Conservation (phyloP, 2,329 filamentous ascomycete species). For the Fusarium sp. region DNA sequence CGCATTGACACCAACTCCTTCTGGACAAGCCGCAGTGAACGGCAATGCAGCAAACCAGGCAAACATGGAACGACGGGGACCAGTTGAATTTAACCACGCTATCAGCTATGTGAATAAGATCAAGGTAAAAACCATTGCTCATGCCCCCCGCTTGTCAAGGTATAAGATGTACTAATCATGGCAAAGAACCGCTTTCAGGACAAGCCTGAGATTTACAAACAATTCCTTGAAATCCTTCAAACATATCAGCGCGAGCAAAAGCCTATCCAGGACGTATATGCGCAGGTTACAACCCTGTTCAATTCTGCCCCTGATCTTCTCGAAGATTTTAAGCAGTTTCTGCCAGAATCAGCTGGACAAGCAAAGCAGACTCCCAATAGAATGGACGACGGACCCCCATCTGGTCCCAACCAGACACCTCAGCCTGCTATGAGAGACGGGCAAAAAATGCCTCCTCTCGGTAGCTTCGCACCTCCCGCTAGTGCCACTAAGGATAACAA, state of each 20-base stretch:
- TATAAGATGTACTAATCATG: slow-evolving; percentile 38
- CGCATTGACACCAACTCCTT: slow-evolving; percentile 71
- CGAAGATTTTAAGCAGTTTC: slow-evolving; percentile 98
- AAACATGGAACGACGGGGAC: slow-evolving; percentile 85
- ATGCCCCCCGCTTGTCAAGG: background rate
- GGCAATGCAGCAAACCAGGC: slow-evolving; percentile 70
- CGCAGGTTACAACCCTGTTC: slow-evolving; percentile 94
- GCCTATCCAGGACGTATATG: slow-evolving; percentile 97
- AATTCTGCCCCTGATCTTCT: slow-evolving; percentile 92
- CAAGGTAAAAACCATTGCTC: slow-evolving; percentile 73
- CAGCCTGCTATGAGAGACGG: slow-evolving; percentile 67
- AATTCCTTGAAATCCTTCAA: slow-evolving; percentile 97
- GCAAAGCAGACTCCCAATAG: slow-evolving; percentile 67
- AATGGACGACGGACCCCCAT: slow-evolving; percentile 64
- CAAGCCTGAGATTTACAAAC: slow-evolving; percentile 98
- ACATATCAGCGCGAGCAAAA: slow-evolving; percentile 99
- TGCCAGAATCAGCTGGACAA: slow-evolving; percentile 82
- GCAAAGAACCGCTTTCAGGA: slow-evolving; percentile 92
- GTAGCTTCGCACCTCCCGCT: slow-evolving; percentile 87
- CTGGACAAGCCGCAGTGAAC: slow-evolving; percentile 70
- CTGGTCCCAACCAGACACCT: slow-evolving; percentile 65
- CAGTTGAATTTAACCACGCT: slow-evolving; percentile 98
- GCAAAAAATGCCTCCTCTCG: slow-evolving; percentile 90
- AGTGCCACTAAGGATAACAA: slow-evolving; percentile 92
- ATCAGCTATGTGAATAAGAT: slow-evolving; percentile 99